Base-by-base conservation (phyloP, 495 filamentous ascomycete species). In the Aspergillus indologenus region DNA sequence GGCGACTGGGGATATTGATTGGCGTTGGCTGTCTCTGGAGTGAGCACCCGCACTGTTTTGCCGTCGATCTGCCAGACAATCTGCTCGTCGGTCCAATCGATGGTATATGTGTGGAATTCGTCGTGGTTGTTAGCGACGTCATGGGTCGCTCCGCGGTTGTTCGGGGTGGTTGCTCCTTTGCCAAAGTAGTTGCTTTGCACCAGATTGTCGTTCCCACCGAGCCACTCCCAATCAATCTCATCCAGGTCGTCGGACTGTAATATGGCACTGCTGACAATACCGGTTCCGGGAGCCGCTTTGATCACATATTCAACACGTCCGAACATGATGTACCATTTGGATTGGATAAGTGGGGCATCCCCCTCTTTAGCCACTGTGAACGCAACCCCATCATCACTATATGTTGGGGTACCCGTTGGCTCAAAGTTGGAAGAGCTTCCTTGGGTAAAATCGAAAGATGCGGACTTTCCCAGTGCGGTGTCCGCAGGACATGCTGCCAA, bases 141-240 rank as follows among this genome's bases (percentile, higher is more conserved):
- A 65, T 85, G 80, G 64, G 79, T 83, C 22, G 77, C 77, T 53
- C 82, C 89, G 19, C 86, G 84, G 66, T 85, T 84, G 70, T 82
- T 88, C 29, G 78, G 77, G 7, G 75, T 79, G 45, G 90, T 91
- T 59, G 83, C 70, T 42, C 90, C 90, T 70, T 94, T 93, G 65
- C 91, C 90, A 62, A 91, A 96, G 67, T 91, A 96, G 74, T 95
- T 95, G 75, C 79, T 92, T 64, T 89, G 84, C 17, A 84, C 89
- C 22, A 79, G 67, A 46, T 74, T 77, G 45, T 72, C 68, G 63
- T 90, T 84, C 26, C 80, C 84, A 48, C 90, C 89, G 19, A 90
- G 80, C 76, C 89, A 92, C 68, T 93, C 91, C 87, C 88, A 93
- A 71, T 96, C 92, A 56, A 96, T 87, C 68, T 96, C 92, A 66